A percentile compares a stretch with the other conserved stretches of the same genome.
phyloP scores from a whole-genome alignment of 441 rosid genomes.

The Aleurites moluccanus region DNA sequence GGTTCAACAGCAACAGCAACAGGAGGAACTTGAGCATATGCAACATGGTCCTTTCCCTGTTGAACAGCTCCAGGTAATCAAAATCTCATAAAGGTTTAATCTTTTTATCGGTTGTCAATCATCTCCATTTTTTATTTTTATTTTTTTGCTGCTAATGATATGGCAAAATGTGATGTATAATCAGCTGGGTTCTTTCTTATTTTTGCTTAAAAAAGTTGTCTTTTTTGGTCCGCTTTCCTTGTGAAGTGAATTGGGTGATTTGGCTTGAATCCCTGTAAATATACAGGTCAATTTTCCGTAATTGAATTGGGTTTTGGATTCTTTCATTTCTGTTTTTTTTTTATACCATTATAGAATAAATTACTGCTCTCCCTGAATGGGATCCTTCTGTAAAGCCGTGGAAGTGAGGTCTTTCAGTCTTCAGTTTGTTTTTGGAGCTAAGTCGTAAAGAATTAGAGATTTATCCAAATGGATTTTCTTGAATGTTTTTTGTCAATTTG shows the following conservation, averaged over 20 bases:
- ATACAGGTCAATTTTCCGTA: neutral
- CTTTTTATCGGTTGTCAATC: neutral
- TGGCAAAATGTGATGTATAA: conserved; percentile 6
- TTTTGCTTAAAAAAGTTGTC: conserved; percentile 1
- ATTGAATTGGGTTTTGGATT: conserved; percentile 12
- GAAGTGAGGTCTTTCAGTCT: neutral
- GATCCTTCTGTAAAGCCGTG: neutral
- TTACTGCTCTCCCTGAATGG: neutral
- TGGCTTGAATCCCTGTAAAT: neutral
- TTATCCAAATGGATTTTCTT: conserved; percentile 7
- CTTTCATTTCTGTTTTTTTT: neutral
- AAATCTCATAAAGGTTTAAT: conserved; percentile 1
- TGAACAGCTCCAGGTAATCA: conserved; percentile 85
- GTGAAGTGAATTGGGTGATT: conserved; percentile 8
- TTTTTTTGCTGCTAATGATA: neutral
- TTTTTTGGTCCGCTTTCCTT: conserved; percentile 20
- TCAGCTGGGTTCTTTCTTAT: conserved; percentile 30
- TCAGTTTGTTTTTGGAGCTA: neutral
- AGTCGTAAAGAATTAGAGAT: neutral
- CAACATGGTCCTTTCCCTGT: conserved; percentile 86
- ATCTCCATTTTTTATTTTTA: neutral
- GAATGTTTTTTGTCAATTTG: neutral
- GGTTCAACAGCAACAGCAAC: conserved; percentile 38
- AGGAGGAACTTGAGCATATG: conserved; percentile 55
- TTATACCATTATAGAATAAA: no score